Evolutionary conservation across 345 rosid genomes (phyloP), one percentile per base, ranked within the genome.

Genomic region (Ailanthus altissimus): DNA sequence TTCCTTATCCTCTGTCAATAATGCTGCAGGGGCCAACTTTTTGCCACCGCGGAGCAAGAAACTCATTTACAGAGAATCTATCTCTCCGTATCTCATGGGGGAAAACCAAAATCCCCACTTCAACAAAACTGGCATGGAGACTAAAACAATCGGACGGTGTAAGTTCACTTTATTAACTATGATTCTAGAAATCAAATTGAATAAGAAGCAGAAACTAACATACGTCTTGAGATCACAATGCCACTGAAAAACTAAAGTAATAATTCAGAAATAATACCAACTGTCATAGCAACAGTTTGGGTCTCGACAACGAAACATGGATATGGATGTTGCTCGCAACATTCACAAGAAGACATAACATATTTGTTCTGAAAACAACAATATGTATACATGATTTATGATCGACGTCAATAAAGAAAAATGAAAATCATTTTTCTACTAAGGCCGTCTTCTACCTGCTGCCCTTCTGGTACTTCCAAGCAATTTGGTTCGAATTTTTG

Each of bases 31-130:
- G 40, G 25, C 28, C 45, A 1, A 67, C 71, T 54, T 67, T 67
- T 67, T 67, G 53, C 71, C 71, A 67, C 10, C 56, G 32, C 2
- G 71, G 71, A 45, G 71, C 71, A 23, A 67, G 54, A 21, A 67
- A 67, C n/a, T 67, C 71, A 23, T 67, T 67, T 10, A 67, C 18
- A 12, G 54, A n/a, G 42, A 67, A 38, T 54, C 51, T 43, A 66
- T 40, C 11, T 66, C 51, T 6, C 50, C 70, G 43, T 66, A 66
- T 66, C 51, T 66, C 51, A 45, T 14, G 12, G 71, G 71, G 51
- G 36, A 67, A 67, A 67, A 32, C 71, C 53, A 67, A 46, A 45
- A 67, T 45, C 36, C 71, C 71, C 71, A 67, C 13, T 45, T 21
- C 28, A 67, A 28, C 71, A 53, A 67, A 46, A 12, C 5, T 11